Evolutionary conservation across 2,329 filamentous ascomycete species (phyloP).

Genomic region (Rasamsonia emersonii): DNA sequence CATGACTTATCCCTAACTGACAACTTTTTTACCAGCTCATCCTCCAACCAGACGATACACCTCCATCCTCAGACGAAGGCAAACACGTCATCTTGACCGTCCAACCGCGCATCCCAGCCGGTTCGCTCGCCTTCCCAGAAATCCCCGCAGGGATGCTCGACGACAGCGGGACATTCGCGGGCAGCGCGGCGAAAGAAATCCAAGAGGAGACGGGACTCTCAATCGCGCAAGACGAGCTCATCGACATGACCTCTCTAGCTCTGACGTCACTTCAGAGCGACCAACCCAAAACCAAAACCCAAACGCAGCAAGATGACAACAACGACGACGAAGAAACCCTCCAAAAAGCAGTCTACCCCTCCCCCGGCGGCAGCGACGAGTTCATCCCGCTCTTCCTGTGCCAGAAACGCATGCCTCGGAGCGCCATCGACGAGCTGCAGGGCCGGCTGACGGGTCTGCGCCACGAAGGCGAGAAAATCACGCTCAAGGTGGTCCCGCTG

Average conservation of each 20-base stretch:
- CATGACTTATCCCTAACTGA: too few species aligned
- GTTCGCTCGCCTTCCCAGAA: conserved; percentile 46
- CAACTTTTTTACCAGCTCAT: too few species aligned
- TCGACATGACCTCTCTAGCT: conserved; percentile 47
- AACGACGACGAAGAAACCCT: conserved; percentile 28
- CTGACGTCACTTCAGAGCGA: conserved; percentile 17
- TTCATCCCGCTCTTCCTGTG: conserved; percentile 50
- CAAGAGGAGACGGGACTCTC: conserved; percentile 50
- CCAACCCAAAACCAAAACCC: neutral
- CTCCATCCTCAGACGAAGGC: conserved; percentile 26
- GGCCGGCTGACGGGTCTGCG: conserved; percentile 48
- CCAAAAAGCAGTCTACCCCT: conserved; percentile 46
- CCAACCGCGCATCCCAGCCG: conserved; percentile 49
- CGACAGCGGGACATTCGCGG: conserved; percentile 44
- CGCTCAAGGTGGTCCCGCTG: conserved; percentile 46
- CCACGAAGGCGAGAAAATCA: conserved; percentile 51
- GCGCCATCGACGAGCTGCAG: conserved; percentile 42
- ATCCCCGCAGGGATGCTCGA: conserved; percentile 56
- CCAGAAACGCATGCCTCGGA: conserved; percentile 42
- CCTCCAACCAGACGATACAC: conserved; percentile 44
- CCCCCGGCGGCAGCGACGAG: conserved; percentile 50
- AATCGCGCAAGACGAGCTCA: conserved; percentile 33
- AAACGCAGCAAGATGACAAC: neutral
- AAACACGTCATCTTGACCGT: conserved; percentile 47
- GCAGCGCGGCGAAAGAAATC: conserved; percentile 50